Evolutionary conservation across 495 filamentous ascomycete species (phyloP), one percentile per base, ranked within the genome.

Genomic region (Aspergillus bertholletiae): DNA sequence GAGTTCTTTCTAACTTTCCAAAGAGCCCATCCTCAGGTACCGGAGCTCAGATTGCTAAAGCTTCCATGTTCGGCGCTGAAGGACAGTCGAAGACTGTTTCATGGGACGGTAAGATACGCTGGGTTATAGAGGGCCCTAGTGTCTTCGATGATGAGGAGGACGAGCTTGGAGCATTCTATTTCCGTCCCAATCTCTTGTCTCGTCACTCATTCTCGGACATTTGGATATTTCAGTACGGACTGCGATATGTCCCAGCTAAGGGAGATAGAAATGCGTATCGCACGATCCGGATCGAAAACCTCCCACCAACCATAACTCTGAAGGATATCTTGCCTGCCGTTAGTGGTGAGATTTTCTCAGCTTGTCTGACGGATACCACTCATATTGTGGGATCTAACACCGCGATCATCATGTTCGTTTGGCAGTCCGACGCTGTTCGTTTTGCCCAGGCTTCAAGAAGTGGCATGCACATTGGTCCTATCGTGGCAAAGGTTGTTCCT

Each of bases 211-310:
- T 40, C 46, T 45, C 55, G 5, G 49, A 67, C 11, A 58, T 63
- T 21, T 62, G 61, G 53, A 50, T 72, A 21, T 68, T 67, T 45
- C 64, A 68, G 32, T 68, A 65, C 20, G 72, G 72, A 1, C 52
- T 73, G 17, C 70, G 72, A 9, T 73, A 70, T 44, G 41, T 71
- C 0, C 69, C 72, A 1, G 9, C 45, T 1, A 12, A 28, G 2
- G 9, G 23, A 3, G 62, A 69, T 1, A 45, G 23, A 6, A 55
- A 72, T 24, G 27, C 53, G 1, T 67, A 68, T 34, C 67, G 72
- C n/a, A 67, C 69, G 0, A 57, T 75, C 22, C 51, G 56, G 12
- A 67, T 75, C 26, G 64, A 71, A 12, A 44, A 63, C 0, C 46
- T 75, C 2, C 69, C 70, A 0, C n/a, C 37, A 4, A 26, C 51